phyloP scores from a whole-genome alignment of 257 asterid species.

The Capsicum baccatum region DNA sequence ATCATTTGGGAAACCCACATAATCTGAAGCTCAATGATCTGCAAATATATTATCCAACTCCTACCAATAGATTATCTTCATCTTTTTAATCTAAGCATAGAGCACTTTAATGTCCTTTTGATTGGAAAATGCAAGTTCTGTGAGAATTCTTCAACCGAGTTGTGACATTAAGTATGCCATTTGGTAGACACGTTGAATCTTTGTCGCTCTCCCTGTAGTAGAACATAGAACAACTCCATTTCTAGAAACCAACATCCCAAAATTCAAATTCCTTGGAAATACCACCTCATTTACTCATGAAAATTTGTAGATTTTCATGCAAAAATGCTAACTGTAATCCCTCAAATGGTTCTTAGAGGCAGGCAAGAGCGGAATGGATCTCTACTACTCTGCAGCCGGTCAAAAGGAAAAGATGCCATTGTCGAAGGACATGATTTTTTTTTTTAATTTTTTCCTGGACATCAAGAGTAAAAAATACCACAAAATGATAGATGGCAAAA shows the following conservation, averaged over 20 bases:
- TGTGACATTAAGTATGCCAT: too few species aligned
- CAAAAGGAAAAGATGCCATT: constrained; percentile 1
- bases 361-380: background rate
- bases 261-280: background rate
- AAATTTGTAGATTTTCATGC: background rate
- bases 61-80: background rate
- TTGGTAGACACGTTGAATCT: background rate
- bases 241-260: background rate
- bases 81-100: background rate
- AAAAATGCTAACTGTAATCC: background rate
- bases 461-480: too few species aligned
- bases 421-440: too few species aligned
- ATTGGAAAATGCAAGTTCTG: too few species aligned
- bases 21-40: background rate
- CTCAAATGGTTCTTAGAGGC: background rate
- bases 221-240: background rate
- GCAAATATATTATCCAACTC: background rate
- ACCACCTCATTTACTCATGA: background rate
- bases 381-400: background rate
- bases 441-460: too few species aligned
- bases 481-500: too few species aligned
- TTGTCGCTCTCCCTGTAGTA: background rate
- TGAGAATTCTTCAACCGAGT: background rate
- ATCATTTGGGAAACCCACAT: background rate
- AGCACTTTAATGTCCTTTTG: background rate